Evolutionary conservation across 768 basidiomycete genomes (phyloP).

Genomic region (Polyporus arcularius): DNA sequence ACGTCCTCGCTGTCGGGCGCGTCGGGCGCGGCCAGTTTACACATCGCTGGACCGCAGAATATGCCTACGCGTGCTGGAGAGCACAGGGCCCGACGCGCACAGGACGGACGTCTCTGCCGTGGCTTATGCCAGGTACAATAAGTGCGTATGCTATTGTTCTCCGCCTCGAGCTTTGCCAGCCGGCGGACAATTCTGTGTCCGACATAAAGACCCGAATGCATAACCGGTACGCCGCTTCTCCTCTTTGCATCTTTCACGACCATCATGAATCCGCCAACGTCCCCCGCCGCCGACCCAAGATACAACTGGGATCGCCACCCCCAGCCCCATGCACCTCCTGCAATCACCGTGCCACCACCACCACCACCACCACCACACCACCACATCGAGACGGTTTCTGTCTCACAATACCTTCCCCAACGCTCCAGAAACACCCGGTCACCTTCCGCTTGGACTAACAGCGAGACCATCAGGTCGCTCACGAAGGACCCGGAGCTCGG

Average conservation of each 20-base stretch:
- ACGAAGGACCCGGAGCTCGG: constrained; percentile 28
- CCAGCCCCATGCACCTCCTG: constrained; percentile 14
- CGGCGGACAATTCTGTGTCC: neutral
- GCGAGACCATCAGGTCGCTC: constrained; percentile 23
- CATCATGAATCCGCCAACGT: constrained; percentile 3
- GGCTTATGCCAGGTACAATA: neutral
- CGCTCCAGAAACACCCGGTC: constrained; percentile 21
- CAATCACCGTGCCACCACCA: constrained; percentile 11
- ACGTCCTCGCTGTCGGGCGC: no score
- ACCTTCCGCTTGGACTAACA: constrained; percentile 29
- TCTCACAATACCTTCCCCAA: constrained; percentile 26
- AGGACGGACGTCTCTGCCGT: no score
- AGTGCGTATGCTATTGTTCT: constrained; percentile 20
- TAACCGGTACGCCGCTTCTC: neutral
- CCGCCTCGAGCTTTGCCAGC: constrained; percentile 1
- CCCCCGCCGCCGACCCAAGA: constrained; percentile 1
- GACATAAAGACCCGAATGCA: constrained; percentile 10
- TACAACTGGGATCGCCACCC: constrained; percentile 14
- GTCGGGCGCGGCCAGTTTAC: no score
- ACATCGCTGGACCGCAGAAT: no score
- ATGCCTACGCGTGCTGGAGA: no score
- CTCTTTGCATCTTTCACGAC: constrained; percentile 14
- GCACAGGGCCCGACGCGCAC: no score
- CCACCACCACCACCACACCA: constrained; percentile 21
- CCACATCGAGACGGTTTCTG: constrained; percentile 25